A percentile compares a stretch with the other conserved stretches of the same genome.
Conservation (phyloP, 495 filamentous ascomycete species). For the Neurospora sp. region DNA sequence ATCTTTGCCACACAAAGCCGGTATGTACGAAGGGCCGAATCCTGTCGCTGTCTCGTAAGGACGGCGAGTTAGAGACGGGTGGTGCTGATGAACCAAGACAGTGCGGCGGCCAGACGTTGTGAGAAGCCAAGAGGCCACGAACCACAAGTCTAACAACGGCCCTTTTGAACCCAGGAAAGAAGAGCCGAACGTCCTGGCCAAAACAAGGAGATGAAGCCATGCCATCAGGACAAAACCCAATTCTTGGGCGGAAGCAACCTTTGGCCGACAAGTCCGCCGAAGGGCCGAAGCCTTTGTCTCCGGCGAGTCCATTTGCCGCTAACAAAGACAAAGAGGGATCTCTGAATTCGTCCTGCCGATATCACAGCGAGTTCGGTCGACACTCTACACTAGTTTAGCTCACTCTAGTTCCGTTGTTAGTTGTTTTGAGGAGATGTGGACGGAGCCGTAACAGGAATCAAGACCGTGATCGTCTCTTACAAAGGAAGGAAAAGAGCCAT, state of each 20-base stretch:
- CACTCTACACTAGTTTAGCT: background rate
- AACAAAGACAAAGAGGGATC: background rate
- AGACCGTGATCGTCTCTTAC: background rate
- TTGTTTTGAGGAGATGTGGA: background rate
- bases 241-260: background rate
- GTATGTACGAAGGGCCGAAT: background rate
- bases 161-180: background rate
- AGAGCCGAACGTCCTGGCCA: background rate
- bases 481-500: background rate
- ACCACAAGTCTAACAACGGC: background rate
- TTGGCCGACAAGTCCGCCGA: background rate
- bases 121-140: background rate
- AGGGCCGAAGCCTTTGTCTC: background rate
- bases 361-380: background rate
- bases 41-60: background rate
- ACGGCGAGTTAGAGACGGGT: background rate
- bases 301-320: background rate
- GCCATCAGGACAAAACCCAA: background rate
- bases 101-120: background rate
- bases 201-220: background rate
- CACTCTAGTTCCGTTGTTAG: background rate
- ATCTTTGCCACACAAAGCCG: background rate
- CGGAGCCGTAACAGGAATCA: background rate
- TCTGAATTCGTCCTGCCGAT: background rate
- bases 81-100: background rate